Percentiles rank a stretch among this genome's conserved stretches.
These are phyloP conservation scores for Urtica urens DNA, from an alignment of 306 rosid species.

Conservation along the genomic window DNA sequence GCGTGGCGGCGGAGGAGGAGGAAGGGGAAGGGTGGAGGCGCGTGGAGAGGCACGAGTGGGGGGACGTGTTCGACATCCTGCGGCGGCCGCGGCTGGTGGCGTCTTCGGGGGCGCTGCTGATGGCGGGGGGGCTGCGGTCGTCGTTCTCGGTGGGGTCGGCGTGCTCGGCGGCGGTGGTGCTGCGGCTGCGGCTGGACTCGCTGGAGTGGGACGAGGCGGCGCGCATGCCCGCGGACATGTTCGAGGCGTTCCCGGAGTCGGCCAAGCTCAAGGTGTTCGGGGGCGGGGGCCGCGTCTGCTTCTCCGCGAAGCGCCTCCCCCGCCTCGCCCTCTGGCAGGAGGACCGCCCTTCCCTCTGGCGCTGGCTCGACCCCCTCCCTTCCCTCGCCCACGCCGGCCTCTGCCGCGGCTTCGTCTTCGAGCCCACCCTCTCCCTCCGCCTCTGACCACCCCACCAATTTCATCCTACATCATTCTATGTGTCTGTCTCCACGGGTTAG, in stretches of 20 bases:
- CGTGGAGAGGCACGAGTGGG: slow-evolving; percentile 65
- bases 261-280: slow-evolving; percentile 84
- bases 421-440: slow-evolving; percentile 78
- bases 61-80: slow-evolving; percentile 75
- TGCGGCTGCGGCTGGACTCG: slow-evolving; percentile 51
- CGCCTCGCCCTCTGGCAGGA: slow-evolving; percentile 72
- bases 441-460: no score
- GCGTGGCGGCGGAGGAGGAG: slow-evolving; percentile 14
- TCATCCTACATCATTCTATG: no score
- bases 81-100: slow-evolving; percentile 69
- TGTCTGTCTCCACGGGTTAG: no score
- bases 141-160: slow-evolving; percentile 57
- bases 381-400: slow-evolving; percentile 63
- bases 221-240: slow-evolving; percentile 75
- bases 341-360: slow-evolving; percentile 38
- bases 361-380: slow-evolving; percentile 58
- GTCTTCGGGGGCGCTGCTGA: slow-evolving; percentile 43
- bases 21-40: slow-evolving; percentile 43
- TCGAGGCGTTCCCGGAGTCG: slow-evolving; percentile 57
- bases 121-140: slow-evolving; percentile 77
- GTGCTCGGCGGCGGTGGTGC: slow-evolving; percentile 67
- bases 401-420: slow-evolving; percentile 55
- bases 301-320: slow-evolving; percentile 64
- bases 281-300: slow-evolving; percentile 54
- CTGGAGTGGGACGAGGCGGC: slow-evolving; percentile 85